phyloP scores from a whole-genome alignment of 257 asterid species.

The Nicotiana tomentosiformis region DNA sequence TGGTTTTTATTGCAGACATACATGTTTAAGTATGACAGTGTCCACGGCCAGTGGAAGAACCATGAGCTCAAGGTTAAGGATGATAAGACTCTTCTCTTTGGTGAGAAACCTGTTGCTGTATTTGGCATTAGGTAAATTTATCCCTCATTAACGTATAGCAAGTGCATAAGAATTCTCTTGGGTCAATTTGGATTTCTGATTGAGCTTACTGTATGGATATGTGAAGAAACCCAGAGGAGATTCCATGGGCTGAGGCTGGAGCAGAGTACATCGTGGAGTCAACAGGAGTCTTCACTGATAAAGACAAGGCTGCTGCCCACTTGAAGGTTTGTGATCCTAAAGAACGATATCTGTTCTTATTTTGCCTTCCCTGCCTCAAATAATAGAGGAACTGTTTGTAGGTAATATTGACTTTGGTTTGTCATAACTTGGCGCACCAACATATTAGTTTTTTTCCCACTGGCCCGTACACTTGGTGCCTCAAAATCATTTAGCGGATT shows the following conservation, averaged over 20 bases:
- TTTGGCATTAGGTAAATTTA: conserved; percentile 48
- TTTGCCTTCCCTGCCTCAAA: neutral
- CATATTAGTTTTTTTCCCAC: neutral
- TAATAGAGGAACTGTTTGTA: neutral
- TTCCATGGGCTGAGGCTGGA: conserved; percentile 85
- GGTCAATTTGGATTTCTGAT: neutral
- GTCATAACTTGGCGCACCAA: neutral
- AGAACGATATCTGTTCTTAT: neutral
- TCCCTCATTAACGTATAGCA: neutral
- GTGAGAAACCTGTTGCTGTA: conserved; percentile 58
- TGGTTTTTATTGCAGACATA: conserved; percentile 35
- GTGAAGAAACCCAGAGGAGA: conserved; percentile 79
- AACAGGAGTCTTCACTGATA: conserved; percentile 80
- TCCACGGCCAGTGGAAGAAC: conserved; percentile 74
- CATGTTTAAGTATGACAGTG: conserved; percentile 84
- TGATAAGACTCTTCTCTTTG: conserved; percentile 73
- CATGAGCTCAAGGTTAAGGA: conserved; percentile 69
- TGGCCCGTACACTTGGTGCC: neutral
- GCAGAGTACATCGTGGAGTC: conserved; percentile 83
- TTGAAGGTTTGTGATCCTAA: conserved; percentile 41
- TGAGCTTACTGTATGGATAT: neutral
- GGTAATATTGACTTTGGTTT: neutral
- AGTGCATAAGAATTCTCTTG: neutral
- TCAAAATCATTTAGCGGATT: neutral
- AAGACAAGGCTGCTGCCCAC: conserved; percentile 84